Conservation (phyloP, 108 stramenopile genomes). For the Cyclotella cryptica region DNA sequence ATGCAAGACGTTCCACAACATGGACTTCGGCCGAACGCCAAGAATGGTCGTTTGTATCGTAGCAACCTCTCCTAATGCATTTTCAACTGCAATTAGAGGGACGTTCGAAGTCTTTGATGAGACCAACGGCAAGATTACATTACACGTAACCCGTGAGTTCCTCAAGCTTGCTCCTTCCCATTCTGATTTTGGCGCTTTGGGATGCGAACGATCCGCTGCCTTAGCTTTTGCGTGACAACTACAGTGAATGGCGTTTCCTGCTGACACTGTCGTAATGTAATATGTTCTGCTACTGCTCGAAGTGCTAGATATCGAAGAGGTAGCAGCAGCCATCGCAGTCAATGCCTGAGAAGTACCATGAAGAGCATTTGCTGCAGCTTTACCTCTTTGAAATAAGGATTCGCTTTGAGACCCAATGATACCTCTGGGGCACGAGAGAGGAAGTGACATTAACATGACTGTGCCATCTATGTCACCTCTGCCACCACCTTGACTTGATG, state of each 20-base stretch:
- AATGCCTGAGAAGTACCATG: conserved; percentile 46
- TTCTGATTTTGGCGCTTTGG: conserved; percentile 83
- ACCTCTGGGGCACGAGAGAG: conserved; percentile 53
- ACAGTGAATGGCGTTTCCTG: conserved; percentile 85
- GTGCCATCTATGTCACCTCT: conserved; percentile 72
- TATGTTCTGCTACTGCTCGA: conserved; percentile 47
- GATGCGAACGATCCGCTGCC: conserved; percentile 75
- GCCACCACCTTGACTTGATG: conserved; percentile 58
- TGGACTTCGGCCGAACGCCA: conserved; percentile 75
- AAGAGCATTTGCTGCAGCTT: conserved; percentile 59
- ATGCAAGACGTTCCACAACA: conserved; percentile 79
- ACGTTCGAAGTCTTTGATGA: conserved; percentile 77
- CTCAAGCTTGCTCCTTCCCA: conserved; percentile 89
- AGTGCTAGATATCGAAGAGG: conserved; percentile 31
- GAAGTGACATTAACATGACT: conserved; percentile 63
- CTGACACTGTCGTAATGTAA: conserved; percentile 77
- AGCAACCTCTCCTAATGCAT: conserved; percentile 75
- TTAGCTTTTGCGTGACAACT: conserved; percentile 77
- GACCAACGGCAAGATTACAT: conserved; percentile 83
- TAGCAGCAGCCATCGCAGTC: conserved; percentile 30
- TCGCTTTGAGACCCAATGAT: conserved; percentile 42
- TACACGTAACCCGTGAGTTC: conserved; percentile 85
- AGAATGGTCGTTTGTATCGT: conserved; percentile 65
- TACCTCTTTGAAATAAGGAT: conserved; percentile 55
- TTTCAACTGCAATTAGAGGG: conserved; percentile 73